phyloP scores from a whole-genome alignment of 2,329 filamentous ascomycete genomes.

The Penicillium sp. region DNA sequence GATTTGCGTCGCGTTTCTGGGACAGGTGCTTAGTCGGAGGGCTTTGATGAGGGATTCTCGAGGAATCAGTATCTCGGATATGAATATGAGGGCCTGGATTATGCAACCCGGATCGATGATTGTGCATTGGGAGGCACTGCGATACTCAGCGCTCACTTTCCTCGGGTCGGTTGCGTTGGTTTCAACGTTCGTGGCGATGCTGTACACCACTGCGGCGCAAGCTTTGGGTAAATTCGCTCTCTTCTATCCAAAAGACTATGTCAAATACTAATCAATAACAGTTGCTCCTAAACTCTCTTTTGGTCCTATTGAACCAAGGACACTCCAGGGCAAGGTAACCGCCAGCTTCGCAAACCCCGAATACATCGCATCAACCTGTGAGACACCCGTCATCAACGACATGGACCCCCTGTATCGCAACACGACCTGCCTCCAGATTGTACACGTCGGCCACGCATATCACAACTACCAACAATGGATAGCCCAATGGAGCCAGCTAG shows the following conservation, averaged over 20 bases:
- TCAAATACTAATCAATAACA: conserved; percentile 1
- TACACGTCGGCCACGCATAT: conserved; percentile 66
- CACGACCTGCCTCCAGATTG: conserved; percentile 64
- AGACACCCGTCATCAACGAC: conserved; percentile 55
- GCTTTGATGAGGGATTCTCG: conserved; percentile 60
- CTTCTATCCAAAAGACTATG: rapidly evolving
- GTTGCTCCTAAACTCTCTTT: conserved; percentile 69
- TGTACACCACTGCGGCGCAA: conserved; percentile 76
- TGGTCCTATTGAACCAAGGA: conserved; percentile 50
- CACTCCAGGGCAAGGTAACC: conserved; percentile 57
- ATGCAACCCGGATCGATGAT: conserved; percentile 71
- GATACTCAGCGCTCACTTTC: conserved; percentile 61
- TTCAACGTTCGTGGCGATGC: conserved; percentile 63
- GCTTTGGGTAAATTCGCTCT: conserved; percentile 51
- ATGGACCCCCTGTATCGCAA: conserved; percentile 45
- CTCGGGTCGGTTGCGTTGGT: conserved; percentile 64
- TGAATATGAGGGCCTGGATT: conserved; percentile 75
- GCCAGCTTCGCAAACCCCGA: conserved; percentile 62
- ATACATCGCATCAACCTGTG: conserved; percentile 58
- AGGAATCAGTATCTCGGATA: conserved; percentile 71
- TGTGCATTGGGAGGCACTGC: conserved; percentile 64
- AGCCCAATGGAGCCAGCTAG: conserved; percentile 53
- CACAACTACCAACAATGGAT: conserved; percentile 66
- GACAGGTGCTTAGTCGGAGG: conserved; percentile 69
- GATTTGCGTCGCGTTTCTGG: conserved; percentile 70